Evolutionary conservation across 257 asterid species (phyloP), one percentile per base, ranked within the genome.

Genomic region (Jasminum sambac): DNA sequence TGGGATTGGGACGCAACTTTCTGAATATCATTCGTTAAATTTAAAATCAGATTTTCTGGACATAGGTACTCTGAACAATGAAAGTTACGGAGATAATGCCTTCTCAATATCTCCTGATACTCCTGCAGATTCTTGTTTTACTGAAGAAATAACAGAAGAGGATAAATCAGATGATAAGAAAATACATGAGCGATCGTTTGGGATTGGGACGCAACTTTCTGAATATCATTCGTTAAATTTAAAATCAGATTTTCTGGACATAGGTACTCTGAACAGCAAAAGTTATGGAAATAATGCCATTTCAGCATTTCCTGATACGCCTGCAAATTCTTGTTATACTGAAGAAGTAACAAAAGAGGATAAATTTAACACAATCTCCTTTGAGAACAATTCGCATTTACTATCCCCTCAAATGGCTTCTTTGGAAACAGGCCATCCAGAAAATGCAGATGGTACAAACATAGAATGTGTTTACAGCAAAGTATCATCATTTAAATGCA

Each of bases 351-450:
- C 72, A 11, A 44, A 21, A 7, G 71, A 58, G 50, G 66, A 72
- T 72, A 80, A 58, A 52, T 36, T 11, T 7, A 74, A 80, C 68
- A 70, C 78, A 4, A 63, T 68, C 30, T 59, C 83, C 37, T 60
- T 59, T 12, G 86, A 72, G 65, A 78, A 68, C 57, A 70, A 72
- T 46, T 77, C 76, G 14, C 3, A 13, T 72, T 62, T 83, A 17
- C 84, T 61, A 39, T 79, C 88, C 75, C 70, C 84, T 80, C 82
- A 75, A 77, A 74, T 76, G 64, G 72, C 78, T 69, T 67, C 85
- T 21, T 71, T 21, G 67, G 72, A 67, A 72, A 30, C 81, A 79
- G 71, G 63, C 70, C 64, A 68, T 69, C 81, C 64, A 1, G 67
- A 40, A 37, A 79, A 75, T 68, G 75, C 44, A 63, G 82, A 78